Evolutionary conservation across 164 flowering plant species (phyloP), one percentile per base, ranked within the genome.

Genomic region (Magnolia officinalis): DNA sequence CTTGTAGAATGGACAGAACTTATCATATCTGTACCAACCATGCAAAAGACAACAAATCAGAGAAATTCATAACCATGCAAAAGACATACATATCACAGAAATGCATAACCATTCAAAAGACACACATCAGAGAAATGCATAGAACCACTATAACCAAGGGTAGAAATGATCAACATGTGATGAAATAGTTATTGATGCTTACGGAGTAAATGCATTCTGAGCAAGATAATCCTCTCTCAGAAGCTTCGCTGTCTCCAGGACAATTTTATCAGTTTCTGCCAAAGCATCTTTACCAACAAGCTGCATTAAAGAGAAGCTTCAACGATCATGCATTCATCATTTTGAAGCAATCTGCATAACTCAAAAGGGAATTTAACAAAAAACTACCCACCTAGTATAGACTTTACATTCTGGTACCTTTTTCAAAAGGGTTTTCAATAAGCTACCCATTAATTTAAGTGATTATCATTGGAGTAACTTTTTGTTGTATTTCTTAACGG

Each of bases 201-300:
- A 96, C 99, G 99, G 91, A 20, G 99, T 96, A 84, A 96, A 96
- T 76, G 99, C 99, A 87, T 96, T 96, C 82, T 96, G 99, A 70
- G 99, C 99, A 78, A 96, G 97, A 82, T 94, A 96, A 81, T 96
- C 99, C 80, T 96, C 99, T 85, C 98, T 94, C 82, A 96, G 88
- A 80, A 96, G 98, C 85, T 96, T 96, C 72, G 99, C 99, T 66
- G 99, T 94, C 81, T 96, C 99, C 77, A 96, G 79, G 50, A 86
- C 92, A 76, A 96, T 96, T 85, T 96, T 96, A 85, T 96, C 99
- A 55, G 91, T 79, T 85, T 96, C 99, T 71, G 99, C 99, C 77
- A 96, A 86, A 73, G 99, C 99, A 89, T 96, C 99, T 83, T 96
- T 96, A 50, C 99, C 99, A 6, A 96, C 99, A 82, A 96, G 98